These are phyloP conservation scores for Decorospora gaudefroyi DNA, from an alignment of 2,329 filamentous ascomycete species.

Conservation along the genomic window DNA sequence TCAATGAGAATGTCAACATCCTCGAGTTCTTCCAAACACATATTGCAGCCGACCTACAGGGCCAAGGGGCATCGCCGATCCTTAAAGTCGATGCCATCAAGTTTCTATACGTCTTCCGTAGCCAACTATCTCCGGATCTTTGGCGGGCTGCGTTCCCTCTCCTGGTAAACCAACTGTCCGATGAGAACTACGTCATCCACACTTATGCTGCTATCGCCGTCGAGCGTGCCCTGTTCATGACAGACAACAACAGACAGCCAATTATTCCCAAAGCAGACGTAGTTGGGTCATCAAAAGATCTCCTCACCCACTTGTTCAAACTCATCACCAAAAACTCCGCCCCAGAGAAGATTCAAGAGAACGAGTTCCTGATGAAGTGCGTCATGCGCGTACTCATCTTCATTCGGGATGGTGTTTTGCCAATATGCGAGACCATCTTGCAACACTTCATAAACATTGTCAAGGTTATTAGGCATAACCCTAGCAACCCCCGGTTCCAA, in stretches of 20 bases:
- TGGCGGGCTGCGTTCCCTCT: conserved; percentile 90
- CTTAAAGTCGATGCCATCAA: conserved; percentile 98
- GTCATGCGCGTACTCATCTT: conserved; percentile 97
- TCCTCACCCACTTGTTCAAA: conserved; percentile 87
- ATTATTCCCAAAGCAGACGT: conserved; percentile 82
- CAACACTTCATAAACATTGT: conserved; percentile 87
- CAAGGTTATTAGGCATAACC: conserved; percentile 88
- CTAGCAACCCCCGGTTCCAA: conserved; percentile 96
- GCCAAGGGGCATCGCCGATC: conserved; percentile 75
- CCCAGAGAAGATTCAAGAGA: conserved; percentile 94
- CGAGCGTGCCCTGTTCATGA: conserved; percentile 87
- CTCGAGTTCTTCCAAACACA: conserved; percentile 94
- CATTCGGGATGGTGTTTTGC: conserved; percentile 77
- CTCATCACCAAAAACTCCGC: conserved; percentile 83
- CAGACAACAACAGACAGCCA: conserved; percentile 72
- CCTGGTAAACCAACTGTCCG: conserved; percentile 87
- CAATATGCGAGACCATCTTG: conserved; percentile 77
- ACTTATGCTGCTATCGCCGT: conserved; percentile 96
- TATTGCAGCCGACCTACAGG: conserved; percentile 84
- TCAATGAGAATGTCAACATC: conserved; percentile 80
- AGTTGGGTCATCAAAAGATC: conserved; percentile 78
- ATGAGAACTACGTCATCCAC: conserved; percentile 93
- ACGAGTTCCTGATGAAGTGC: conserved; percentile 98
- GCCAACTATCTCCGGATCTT: conserved; percentile 86
- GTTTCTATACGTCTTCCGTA: conserved; percentile 95